A percentile compares a stretch with the other conserved stretches of the same genome.
Conservation (phyloP, 306 rosid species). For the Cicer yamashitae region DNA sequence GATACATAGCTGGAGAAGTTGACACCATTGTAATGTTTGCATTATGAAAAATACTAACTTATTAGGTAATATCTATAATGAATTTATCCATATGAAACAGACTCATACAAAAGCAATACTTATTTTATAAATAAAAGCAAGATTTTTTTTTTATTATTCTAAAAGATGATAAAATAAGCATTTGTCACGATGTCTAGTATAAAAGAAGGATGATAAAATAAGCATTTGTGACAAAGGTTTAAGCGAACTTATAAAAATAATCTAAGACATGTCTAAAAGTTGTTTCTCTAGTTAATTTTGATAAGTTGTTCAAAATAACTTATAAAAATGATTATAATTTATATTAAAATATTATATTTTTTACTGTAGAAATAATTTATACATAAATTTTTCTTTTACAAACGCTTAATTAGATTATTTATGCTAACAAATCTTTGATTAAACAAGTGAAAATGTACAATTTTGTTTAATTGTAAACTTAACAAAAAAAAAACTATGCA, state of each 20-base stretch:
- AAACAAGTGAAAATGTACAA: background rate
- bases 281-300: no score
- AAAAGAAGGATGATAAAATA: no score
- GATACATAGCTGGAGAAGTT: conserved; percentile 33
- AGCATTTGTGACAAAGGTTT: no score
- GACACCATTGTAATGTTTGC: background rate
- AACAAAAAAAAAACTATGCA: background rate
- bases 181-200: background rate
- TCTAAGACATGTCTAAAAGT: no score
- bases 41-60: background rate
- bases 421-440: background rate
- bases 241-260: no score
- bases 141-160: background rate
- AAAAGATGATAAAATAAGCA: background rate
- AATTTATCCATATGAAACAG: conserved; percentile 6
- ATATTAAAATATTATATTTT: no score
- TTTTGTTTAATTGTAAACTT: conserved; percentile 1
- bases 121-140: background rate
- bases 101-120: background rate
- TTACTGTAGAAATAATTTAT: no score
- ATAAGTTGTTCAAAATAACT: no score
- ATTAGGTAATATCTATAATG: background rate
- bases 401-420: no score
- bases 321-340: no score
- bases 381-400: no score